Percentiles rank a stretch among this genome's conserved stretches.
phyloP scores from a whole-genome alignment of 1,284 basidiomycete species.

The Ceratobasidium sp. region DNA sequence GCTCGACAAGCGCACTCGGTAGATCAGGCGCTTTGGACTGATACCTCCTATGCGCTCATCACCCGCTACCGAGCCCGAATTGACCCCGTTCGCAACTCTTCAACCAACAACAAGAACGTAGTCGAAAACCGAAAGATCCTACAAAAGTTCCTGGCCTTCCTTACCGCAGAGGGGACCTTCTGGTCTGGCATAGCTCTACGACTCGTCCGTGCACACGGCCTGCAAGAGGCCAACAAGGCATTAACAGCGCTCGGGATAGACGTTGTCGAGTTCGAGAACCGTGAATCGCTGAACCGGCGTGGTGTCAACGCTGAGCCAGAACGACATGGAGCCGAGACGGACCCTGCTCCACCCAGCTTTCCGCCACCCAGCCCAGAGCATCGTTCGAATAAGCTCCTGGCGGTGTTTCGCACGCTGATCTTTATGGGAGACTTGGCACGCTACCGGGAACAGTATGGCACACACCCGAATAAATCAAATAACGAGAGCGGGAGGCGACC shows the following conservation, averaged over 20 bases:
- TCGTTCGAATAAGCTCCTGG: slow-evolving; percentile 73
- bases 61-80: slow-evolving; percentile 85
- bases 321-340: slow-evolving; percentile 15
- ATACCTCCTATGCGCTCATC: slow-evolving; percentile 91
- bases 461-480: slow-evolving; percentile 61
- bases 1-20: slow-evolving; percentile 83
- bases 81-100: slow-evolving; percentile 55
- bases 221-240: slow-evolving; percentile 70
- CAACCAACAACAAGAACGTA: slow-evolving; percentile 64
- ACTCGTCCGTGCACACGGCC: slow-evolving; percentile 75
- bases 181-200: slow-evolving; percentile 84
- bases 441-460: slow-evolving; percentile 90
- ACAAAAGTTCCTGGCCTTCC: slow-evolving; percentile 89
- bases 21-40: slow-evolving; percentile 90
- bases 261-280: slow-evolving; percentile 49
- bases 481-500: slow-evolving; percentile 25
- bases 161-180: slow-evolving; percentile 89
- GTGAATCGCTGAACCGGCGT: slow-evolving; percentile 45
- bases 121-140: slow-evolving; percentile 88
- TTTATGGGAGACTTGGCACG: slow-evolving; percentile 95
- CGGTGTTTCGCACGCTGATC: slow-evolving; percentile 89
- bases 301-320: slow-evolving; percentile 44
- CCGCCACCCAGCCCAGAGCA: slow-evolving; percentile 66
- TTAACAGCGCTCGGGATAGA: slow-evolving; percentile 71
- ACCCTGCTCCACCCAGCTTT: slow-evolving; percentile 49